phyloP scores from a whole-genome alignment of 176 grass and related monocot genomes.

The Lolium rigidum region DNA sequence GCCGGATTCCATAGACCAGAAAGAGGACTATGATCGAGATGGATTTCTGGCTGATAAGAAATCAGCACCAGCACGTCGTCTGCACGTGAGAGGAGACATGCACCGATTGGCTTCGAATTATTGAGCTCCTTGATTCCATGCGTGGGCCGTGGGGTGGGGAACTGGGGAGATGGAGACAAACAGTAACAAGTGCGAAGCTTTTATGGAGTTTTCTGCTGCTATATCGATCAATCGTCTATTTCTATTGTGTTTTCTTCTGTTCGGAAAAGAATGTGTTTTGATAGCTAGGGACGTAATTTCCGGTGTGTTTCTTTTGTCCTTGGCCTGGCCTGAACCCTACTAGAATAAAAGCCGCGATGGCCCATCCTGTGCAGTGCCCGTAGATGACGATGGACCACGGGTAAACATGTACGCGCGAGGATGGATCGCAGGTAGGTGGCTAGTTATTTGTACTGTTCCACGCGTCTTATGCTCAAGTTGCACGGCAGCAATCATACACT shows the following conservation, averaged over 20 bases:
- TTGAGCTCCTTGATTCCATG: not conserved
- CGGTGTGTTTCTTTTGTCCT: not conserved
- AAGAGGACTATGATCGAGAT: not conserved
- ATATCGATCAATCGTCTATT: not conserved
- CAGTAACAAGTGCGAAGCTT: not conserved
- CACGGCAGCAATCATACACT: not conserved
- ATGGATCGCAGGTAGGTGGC: not conserved
- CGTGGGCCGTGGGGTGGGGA: not conserved
- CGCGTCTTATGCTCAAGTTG: not conserved
- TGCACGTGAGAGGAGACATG: not conserved
- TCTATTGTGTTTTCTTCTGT: not conserved
- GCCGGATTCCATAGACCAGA: not conserved
- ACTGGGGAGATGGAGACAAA: not conserved
- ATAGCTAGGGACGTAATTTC: not conserved
- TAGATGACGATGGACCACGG: not conserved
- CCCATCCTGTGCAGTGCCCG: not conserved
- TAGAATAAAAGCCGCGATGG: not conserved
- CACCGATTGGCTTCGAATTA: not conserved
- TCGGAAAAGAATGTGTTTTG: not conserved
- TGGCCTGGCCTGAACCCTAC: not conserved
- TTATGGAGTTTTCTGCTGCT: not conserved
- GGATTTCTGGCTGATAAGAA: not conserved
- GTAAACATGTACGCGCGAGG: not conserved
- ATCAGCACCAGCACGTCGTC: not conserved
- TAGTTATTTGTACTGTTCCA: not conserved